phyloP scores from a whole-genome alignment of 1,284 basidiomycete genomes.

The Nidula niveotomentosa region DNA sequence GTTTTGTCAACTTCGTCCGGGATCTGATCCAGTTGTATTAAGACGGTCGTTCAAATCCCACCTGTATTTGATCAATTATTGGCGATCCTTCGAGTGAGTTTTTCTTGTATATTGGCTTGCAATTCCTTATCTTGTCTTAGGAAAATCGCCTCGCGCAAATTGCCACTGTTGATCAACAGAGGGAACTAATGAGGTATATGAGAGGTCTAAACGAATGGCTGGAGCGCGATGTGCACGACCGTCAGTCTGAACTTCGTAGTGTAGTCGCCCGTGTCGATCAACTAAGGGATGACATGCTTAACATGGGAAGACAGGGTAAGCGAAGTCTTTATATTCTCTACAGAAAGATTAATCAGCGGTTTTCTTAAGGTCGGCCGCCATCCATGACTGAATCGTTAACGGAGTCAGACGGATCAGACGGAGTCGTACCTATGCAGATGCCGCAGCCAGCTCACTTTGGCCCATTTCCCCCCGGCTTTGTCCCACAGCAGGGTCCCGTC shows the following conservation, averaged over 20 bases:
- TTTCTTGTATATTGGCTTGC: constrained; percentile 1
- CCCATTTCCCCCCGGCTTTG: background rate
- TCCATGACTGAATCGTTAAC: background rate
- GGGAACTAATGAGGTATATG: constrained; percentile 78
- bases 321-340: constrained; percentile 3
- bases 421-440: constrained; percentile 5
- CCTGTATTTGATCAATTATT: constrained; percentile 55
- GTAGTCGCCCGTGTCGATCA: constrained; percentile 65
- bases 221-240: constrained; percentile 69
- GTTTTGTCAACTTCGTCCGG: background rate
- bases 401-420: background rate
- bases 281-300: constrained; percentile 49
- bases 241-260: constrained; percentile 67
- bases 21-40: background rate
- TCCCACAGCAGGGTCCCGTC: constrained; percentile 6
- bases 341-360: background rate
- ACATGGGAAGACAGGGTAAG: constrained; percentile 31
- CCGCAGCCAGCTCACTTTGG: constrained; percentile 12
- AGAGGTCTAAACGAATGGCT: constrained; percentile 71
- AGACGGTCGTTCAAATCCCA: constrained; percentile 61
- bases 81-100: constrained; percentile 59
- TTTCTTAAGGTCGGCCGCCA: too few relatives aligned
- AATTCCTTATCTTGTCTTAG: constrained; percentile 31
- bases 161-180: constrained; percentile 74
- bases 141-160: constrained; percentile 72